phyloP scores from a whole-genome alignment of 2,329 filamentous ascomycete genomes.

The Fusarium subtropicale region DNA sequence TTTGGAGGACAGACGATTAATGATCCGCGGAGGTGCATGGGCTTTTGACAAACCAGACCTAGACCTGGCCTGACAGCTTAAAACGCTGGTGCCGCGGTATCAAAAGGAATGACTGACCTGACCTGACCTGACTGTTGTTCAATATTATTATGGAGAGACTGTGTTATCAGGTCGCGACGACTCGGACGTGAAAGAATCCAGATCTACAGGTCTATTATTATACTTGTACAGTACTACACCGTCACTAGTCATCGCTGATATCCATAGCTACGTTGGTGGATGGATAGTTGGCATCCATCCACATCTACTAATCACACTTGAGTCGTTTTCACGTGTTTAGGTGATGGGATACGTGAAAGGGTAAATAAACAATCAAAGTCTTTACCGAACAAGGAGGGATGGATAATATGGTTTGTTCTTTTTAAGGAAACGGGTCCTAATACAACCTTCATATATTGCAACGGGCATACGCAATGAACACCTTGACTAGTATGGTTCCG shows the following conservation, averaged over 20 bases:
- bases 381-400: conserved; percentile 18
- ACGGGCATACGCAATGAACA: conserved; percentile 6
- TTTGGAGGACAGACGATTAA: conserved; percentile 11
- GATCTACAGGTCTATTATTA: conserved; percentile 11
- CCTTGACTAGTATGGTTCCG: conserved; percentile 42
- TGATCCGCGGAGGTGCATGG: conserved; percentile 25
- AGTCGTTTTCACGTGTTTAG: conserved; percentile 9
- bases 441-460: conserved; percentile 25
- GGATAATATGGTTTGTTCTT: conserved; percentile 32
- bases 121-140: conserved; percentile 11
- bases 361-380: conserved; percentile 9
- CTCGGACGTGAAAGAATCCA: conserved; percentile 18
- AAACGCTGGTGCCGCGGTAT: conserved; percentile 11
- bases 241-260: neutral
- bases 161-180: conserved; percentile 13
- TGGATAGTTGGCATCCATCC: neutral
- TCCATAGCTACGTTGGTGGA: neutral
- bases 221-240: neutral
- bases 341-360: conserved; percentile 21
- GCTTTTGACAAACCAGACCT: conserved; percentile 12
- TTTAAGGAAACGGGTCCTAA: conserved; percentile 41
- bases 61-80: conserved; percentile 17
- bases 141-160: conserved; percentile 6
- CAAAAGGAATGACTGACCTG: conserved; percentile 23
- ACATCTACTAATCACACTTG: neutral